Evolutionary conservation across 78 protist species (phyloP).

Genomic region (Dictyostelium intermedium): DNA sequence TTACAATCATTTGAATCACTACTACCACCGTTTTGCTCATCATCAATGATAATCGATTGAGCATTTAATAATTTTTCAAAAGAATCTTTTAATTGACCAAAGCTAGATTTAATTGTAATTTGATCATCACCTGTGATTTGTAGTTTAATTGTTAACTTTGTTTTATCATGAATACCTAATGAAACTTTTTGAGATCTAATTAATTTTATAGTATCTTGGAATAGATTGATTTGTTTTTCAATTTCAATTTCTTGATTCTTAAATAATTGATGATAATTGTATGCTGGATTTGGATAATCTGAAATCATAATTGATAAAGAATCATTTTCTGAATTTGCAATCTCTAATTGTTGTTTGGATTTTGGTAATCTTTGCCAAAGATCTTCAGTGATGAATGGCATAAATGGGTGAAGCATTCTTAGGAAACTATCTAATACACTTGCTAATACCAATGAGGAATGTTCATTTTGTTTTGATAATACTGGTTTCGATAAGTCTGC

Average conservation of each 20-base stretch:
- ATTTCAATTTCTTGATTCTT: neutral
- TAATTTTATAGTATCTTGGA: neutral
- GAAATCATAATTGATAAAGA: constrained; percentile 85
- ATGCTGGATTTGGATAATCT: constrained; percentile 71
- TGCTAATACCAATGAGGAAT: constrained; percentile 33
- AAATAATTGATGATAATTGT: constrained; percentile 7
- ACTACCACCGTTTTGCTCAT: neutral
- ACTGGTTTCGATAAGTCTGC: constrained; percentile 28
- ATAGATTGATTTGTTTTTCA: neutral
- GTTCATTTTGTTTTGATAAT: neutral
- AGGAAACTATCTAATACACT: constrained; percentile 56
- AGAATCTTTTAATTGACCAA: constrained; percentile 19
- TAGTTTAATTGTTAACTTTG: neutral
- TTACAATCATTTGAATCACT: neutral
- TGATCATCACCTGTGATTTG: neutral
- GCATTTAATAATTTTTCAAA: constrained; percentile 23
- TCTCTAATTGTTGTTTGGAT: neutral
- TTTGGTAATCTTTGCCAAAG: constrained; percentile 92
- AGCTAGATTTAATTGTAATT: neutral
- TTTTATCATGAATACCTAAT: constrained; percentile 17
- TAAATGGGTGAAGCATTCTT: constrained; percentile 93
- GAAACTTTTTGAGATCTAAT: neutral
- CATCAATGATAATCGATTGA: neutral
- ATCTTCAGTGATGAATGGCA: constrained; percentile 97
- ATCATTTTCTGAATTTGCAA: neutral